Conservation (phyloP, 2,329 filamentous ascomycete species). For the Herpotrichia juniperi region DNA sequence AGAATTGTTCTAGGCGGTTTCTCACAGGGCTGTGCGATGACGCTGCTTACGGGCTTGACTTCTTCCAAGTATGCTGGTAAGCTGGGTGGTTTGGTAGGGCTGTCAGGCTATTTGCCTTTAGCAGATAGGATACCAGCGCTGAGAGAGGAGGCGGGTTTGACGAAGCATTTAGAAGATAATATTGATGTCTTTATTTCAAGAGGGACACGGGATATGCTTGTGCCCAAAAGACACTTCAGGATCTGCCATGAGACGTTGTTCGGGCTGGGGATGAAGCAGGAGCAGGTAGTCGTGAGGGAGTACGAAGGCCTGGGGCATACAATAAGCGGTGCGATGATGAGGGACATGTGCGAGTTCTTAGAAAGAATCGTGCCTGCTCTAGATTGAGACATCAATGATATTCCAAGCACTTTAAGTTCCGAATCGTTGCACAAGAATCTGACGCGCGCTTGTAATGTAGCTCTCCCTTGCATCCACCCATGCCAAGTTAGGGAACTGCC, state of each 20-base stretch:
- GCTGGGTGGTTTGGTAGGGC: constrained; percentile 49
- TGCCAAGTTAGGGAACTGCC: too few species aligned
- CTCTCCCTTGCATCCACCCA: neutral
- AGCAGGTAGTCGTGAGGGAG: constrained; percentile 49
- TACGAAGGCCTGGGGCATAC: constrained; percentile 58
- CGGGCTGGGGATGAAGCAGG: constrained; percentile 47
- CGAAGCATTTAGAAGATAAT: constrained; percentile 37
- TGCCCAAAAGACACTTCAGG: constrained; percentile 52
- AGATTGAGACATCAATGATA: constrained; percentile 19
- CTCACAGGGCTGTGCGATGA: constrained; percentile 55
- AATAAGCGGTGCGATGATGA: constrained; percentile 50
- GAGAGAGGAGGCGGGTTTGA: constrained; percentile 44
- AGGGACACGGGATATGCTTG: constrained; percentile 54
- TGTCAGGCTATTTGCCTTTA: constrained; percentile 57
- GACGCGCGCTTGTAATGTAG: neutral
- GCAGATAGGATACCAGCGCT: constrained; percentile 46
- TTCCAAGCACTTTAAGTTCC: neutral
- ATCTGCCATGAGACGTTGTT: constrained; percentile 50
- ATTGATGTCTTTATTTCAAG: constrained; percentile 55
- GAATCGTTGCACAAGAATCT: neutral
- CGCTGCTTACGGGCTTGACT: constrained; percentile 50
- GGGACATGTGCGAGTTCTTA: constrained; percentile 54
- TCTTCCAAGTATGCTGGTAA: constrained; percentile 48
- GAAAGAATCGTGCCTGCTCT: constrained; percentile 48
- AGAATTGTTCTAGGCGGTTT: constrained; percentile 57